phyloP scores from a whole-genome alignment of 2,329 filamentous ascomycete genomes.

The Phaeophleospora eucalypticola region DNA sequence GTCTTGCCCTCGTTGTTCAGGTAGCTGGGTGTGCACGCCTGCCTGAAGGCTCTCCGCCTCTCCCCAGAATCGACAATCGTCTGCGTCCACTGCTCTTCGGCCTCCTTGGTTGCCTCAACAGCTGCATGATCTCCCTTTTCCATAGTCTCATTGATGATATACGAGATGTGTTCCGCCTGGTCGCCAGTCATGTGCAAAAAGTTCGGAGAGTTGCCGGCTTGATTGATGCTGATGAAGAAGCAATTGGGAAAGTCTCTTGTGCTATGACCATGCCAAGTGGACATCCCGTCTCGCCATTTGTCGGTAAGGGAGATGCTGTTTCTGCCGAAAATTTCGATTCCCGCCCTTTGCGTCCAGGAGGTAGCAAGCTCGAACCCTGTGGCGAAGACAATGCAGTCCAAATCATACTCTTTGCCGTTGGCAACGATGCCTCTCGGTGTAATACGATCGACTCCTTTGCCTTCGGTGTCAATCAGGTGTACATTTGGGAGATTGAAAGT shows the following conservation, averaged over 20 bases:
- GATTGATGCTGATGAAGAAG: slow-evolving; percentile 44
- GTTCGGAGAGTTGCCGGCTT: slow-evolving; percentile 41
- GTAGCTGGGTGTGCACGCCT: slow-evolving; percentile 54
- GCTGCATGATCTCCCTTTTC: slow-evolving; percentile 22
- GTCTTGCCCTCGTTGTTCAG: slow-evolving; percentile 44
- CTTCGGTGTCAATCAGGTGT: slow-evolving; percentile 56
- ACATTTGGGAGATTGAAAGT: slow-evolving; percentile 58
- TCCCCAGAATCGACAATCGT: too few relatives aligned
- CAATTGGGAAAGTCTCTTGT: slow-evolving; percentile 53
- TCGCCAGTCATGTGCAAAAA: slow-evolving; percentile 37
- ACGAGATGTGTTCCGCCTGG: slow-evolving; percentile 41
- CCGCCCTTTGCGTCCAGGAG: slow-evolving; percentile 27
- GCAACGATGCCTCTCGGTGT: slow-evolving; percentile 47
- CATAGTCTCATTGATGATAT: slow-evolving; percentile 40
- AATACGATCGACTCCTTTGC: slow-evolving; percentile 47
- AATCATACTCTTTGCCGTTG: slow-evolving; percentile 44
- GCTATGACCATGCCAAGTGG: slow-evolving; percentile 52
- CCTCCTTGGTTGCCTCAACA: slow-evolving; percentile 46
- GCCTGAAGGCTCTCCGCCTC: too few relatives aligned
- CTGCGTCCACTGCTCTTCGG: slow-evolving; percentile 47
- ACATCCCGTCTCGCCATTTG: slow-evolving; percentile 41
- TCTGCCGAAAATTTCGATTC: slow-evolving; percentile 37
- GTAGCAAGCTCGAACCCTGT: slow-evolving; percentile 42
- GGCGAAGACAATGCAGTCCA: slow-evolving; percentile 46
- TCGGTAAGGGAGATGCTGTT: slow-evolving; percentile 42